Evolutionary conservation across 2,329 filamentous ascomycete genomes (phyloP), one percentile per base, ranked within the genome.

Genomic region (Tolypocladium ophioglossoides): DNA sequence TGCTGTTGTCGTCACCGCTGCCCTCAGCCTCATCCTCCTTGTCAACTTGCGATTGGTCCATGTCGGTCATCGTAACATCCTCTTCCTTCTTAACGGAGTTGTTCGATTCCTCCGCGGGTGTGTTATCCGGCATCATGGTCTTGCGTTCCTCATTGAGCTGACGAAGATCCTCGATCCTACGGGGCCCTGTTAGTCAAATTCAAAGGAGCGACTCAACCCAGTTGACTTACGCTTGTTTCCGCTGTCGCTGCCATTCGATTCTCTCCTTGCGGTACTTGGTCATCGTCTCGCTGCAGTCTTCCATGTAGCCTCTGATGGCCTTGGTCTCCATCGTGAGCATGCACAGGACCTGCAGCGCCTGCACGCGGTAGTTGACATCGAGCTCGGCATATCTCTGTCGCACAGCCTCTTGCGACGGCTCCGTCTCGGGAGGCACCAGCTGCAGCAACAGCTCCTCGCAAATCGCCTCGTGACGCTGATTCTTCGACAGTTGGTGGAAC

Each of bases 231-330:
- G 76, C 74, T 68, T 80, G 77, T 61, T 85, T 85, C 59, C 87
- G 84, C 61, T 87, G 83, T 59, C 91, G 83, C 71, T 97, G 92
- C 71, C 84, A 87, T 60, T 95, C 89, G 57, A 96, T 96, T 74
- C 96, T 96, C 67, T 95, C 88, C 70, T 99, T 99, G 51, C 94
- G 85, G 65, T 95, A 90, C 53, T 85, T 83, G 2, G 94, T 99
- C 91, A 97, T 96, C 53, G 90, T 88, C 65, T 92, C 89, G 59
- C 87, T 90, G 71, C 91, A 95, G 58, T 92, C 86, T 61, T 96
- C 90, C 77, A 99, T 87, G 66, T 95, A 95, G 18, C 83, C 85
- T 52, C 92, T 85, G 61, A 97, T 82, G 2, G 87, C 85, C 66
- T 90, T 91, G 0, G 94, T 96, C 64, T 91, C 86, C 54, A 91